Base-by-base conservation (phyloP, 2,329 filamentous ascomycete genomes). In the Ascochyta koolunga region DNA sequence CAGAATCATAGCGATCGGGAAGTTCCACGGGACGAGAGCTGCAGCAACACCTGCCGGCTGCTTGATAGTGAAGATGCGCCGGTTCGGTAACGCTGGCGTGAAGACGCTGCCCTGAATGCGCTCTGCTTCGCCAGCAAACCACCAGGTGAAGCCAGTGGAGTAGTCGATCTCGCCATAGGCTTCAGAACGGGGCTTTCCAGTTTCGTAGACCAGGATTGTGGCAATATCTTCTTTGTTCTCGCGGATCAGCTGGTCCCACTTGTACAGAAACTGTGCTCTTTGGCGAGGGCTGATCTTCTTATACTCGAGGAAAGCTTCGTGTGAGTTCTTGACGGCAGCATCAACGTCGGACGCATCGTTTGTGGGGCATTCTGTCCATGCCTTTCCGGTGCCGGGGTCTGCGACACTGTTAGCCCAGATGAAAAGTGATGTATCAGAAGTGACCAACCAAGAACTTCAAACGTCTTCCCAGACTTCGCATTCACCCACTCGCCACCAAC, bases 1-100 rank as follows among this genome's bases (percentile, higher is more conserved):
- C 46, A 89, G 71, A 6, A 89, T 81, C 84, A 90, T 81, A 15
- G 86, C 86, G 44, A 88, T 79, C 0, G 86, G 86, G 60, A 89
- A 89, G 64, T 90, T 89, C 88, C 88, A 90, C 4, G 88, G 88
- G 1, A 90, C 87, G 15, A 91, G 75, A 0, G 87, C 88, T 0
- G 82, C 87, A 0, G 83, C 80, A 10, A 89, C 86, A 50, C 88
- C 88, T 54, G 90, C 81, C 0, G 88, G 88, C 72, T 90, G 88
- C 77, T 93, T 93, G 62, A 92, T 82, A 0, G 87, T 89, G 56
- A 93, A 83, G 2, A 87, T 80, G 11, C 89, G 80, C 5, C 89
- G 79, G 27, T 85, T 84, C 0, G 89, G 84, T 0, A 83, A 76
- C 0, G 88, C 78, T 0, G 86, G 81, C 0, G 80, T 78, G 39